Evolutionary conservation across 228 moss, liverwort and hornwort genomes (phyloP).

Genomic region (Sphagnum magellanicum): DNA sequence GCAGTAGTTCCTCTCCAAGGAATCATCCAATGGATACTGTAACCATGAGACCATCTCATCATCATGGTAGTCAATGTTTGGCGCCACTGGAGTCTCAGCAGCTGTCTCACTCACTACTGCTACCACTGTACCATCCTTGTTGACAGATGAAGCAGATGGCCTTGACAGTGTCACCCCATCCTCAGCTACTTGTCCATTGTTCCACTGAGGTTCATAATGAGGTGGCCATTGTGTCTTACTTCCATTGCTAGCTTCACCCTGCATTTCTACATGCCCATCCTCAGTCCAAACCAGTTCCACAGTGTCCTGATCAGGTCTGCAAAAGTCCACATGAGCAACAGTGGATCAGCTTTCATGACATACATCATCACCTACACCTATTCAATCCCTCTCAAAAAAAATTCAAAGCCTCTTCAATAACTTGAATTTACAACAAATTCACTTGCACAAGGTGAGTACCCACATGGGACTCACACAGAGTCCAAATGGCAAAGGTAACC

Average conservation of each 20-base stretch:
- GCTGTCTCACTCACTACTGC: conserved; percentile 30
- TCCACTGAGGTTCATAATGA: conserved; percentile 26
- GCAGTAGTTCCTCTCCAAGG: conserved; percentile 55
- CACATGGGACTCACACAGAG: conserved; percentile 44
- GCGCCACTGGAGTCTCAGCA: conserved; percentile 22
- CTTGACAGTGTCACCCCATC: conserved; percentile 64
- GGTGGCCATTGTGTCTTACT: conserved; percentile 49
- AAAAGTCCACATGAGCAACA: not conserved
- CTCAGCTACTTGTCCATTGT: conserved; percentile 32
- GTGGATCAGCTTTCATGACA: not conserved
- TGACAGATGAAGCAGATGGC: conserved; percentile 13
- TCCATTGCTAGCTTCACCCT: conserved; percentile 46
- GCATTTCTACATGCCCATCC: conserved; percentile 50
- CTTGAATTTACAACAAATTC: not conserved
- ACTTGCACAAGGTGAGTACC: not conserved
- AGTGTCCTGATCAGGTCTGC: conserved; percentile 48
- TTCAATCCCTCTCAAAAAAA: not conserved
- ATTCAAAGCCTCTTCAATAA: not conserved
- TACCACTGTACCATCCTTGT: conserved; percentile 22
- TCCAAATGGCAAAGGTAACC: conserved; percentile 48
- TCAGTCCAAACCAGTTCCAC: conserved; percentile 33
- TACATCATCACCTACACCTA: not conserved
- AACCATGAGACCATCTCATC: conserved; percentile 83
- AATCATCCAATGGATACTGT: conserved; percentile 69
- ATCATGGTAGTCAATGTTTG: conserved; percentile 14